Percentiles rank a stretch among this genome's conserved stretches.
These are phyloP conservation scores for Zymoseptoria passerinii DNA, from an alignment of 2,329 filamentous ascomycete genomes.

Conservation along the genomic window DNA sequence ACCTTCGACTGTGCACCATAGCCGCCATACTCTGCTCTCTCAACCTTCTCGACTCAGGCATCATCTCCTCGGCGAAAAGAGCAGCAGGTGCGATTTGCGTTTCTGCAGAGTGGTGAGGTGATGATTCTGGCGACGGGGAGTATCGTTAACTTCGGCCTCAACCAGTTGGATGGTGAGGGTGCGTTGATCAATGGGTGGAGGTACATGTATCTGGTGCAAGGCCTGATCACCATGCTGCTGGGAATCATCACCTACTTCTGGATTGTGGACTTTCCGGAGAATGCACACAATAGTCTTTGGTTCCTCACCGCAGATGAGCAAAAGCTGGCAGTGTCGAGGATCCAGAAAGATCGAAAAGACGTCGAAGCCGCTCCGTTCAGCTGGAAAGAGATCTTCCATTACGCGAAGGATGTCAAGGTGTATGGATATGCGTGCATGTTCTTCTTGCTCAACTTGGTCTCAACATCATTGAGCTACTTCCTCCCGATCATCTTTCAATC, in stretches of 20 bases:
- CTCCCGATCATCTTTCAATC: constrained; percentile 42
- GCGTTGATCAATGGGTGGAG: constrained; percentile 54
- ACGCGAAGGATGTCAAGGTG: constrained; percentile 53
- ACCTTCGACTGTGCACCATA: constrained; percentile 61
- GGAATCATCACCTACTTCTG: constrained; percentile 58
- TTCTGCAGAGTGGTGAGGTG: constrained; percentile 57
- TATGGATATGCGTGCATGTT: constrained; percentile 58
- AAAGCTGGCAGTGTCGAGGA: constrained; percentile 48
- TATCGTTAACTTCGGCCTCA: constrained; percentile 62
- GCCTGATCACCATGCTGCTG: constrained; percentile 49
- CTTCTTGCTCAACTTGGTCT: constrained; percentile 60
- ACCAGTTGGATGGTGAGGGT: constrained; percentile 49
- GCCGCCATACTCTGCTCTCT: constrained; percentile 62
- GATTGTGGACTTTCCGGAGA: constrained; percentile 63
- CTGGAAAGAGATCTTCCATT: constrained; percentile 46
- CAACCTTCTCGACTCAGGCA: constrained; percentile 61
- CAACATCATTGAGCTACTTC: constrained; percentile 58
- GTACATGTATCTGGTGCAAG: constrained; percentile 63
- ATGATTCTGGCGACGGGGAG: constrained; percentile 56
- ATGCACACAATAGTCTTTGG: constrained; percentile 46
- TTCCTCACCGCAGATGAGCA: constrained; percentile 53
- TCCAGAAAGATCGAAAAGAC: constrained; percentile 54
- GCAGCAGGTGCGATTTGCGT: constrained; percentile 58
- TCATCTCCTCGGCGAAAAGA: constrained; percentile 59
- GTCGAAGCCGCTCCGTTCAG: constrained; percentile 49